Evolutionary conservation across 2,329 filamentous ascomycete species (phyloP).

Genomic region (Onygenales sp.): DNA sequence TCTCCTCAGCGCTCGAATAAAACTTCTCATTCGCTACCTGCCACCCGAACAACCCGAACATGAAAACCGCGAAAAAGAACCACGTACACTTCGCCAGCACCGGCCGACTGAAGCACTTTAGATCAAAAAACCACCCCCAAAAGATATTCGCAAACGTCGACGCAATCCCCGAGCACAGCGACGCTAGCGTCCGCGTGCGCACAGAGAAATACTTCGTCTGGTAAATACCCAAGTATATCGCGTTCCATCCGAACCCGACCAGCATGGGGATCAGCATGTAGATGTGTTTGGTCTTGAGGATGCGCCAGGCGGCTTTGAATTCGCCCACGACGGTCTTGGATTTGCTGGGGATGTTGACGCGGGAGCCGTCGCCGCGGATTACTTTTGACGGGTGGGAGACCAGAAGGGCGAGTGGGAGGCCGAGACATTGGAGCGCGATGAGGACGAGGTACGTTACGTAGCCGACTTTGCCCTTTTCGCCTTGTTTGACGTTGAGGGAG

Average conservation of each 20-base stretch:
- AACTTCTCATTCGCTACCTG: constrained; percentile 39
- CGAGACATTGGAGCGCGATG: constrained; percentile 36
- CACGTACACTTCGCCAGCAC: constrained; percentile 36
- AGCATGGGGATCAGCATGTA: constrained; percentile 40
- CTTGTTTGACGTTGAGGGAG: constrained; percentile 36
- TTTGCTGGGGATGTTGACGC: constrained; percentile 13
- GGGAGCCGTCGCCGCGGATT: constrained; percentile 29
- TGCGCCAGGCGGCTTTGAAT: constrained; percentile 22
- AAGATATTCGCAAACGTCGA: constrained; percentile 39
- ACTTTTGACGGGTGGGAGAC: constrained; percentile 37
- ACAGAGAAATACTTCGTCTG: constrained; percentile 43
- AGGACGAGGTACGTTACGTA: constrained; percentile 32
- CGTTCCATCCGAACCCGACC: constrained; percentile 41
- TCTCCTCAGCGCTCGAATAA: constrained; percentile 28
- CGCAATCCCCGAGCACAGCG: constrained; percentile 34
- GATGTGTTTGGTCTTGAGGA: constrained; percentile 35
- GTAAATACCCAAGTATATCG: constrained; percentile 43
- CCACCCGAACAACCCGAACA: constrained; percentile 38
- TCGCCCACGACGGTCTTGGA: constrained; percentile 26
- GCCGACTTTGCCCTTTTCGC: constrained; percentile 34
- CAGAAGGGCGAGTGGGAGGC: constrained; percentile 35
- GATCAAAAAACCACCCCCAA: constrained; percentile 43
- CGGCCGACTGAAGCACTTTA: constrained; percentile 32
- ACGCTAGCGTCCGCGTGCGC: constrained; percentile 34
- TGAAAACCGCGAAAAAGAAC: constrained; percentile 29